phyloP scores from a whole-genome alignment of 495 filamentous ascomycete genomes.

The Neurospora sp. region DNA sequence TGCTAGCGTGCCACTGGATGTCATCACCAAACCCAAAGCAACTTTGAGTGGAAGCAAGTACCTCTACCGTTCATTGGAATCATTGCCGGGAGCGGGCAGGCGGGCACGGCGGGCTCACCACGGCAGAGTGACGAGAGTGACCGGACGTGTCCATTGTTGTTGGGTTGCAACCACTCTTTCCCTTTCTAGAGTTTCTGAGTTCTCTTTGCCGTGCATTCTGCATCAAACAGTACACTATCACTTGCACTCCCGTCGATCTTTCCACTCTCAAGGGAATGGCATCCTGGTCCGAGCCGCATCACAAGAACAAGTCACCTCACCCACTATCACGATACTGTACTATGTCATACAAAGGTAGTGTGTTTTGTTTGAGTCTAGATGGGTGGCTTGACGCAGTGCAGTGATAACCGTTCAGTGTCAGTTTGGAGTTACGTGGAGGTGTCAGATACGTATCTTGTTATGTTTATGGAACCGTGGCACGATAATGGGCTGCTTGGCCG shows the following conservation, averaged over 20 bases:
- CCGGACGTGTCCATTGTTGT: neutral
- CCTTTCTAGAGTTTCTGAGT: neutral
- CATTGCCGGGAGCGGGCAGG: neutral
- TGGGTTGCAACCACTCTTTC: neutral
- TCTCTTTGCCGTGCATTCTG: neutral
- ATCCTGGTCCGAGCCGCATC: neutral
- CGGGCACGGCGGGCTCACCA: neutral
- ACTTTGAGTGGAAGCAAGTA: neutral
- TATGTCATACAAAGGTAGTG: neutral
- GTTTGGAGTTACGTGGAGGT: neutral
- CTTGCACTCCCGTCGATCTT: neutral
- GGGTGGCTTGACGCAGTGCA: too few species aligned
- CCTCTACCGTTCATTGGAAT: neutral
- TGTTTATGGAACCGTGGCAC: neutral
- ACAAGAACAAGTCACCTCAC: neutral
- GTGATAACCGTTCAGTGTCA: too few species aligned
- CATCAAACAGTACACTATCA: neutral
- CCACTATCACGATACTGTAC: neutral
- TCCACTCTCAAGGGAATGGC: neutral
- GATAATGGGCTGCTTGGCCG: neutral
- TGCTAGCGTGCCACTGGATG: neutral
- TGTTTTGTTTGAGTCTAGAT: too few species aligned
- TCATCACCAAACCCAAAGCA: neutral
- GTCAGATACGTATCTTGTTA: neutral
- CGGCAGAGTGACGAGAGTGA: neutral